Evolutionary conservation across 179 eudicot species (phyloP).

Genomic region (Dionaea muscipula): DNA sequence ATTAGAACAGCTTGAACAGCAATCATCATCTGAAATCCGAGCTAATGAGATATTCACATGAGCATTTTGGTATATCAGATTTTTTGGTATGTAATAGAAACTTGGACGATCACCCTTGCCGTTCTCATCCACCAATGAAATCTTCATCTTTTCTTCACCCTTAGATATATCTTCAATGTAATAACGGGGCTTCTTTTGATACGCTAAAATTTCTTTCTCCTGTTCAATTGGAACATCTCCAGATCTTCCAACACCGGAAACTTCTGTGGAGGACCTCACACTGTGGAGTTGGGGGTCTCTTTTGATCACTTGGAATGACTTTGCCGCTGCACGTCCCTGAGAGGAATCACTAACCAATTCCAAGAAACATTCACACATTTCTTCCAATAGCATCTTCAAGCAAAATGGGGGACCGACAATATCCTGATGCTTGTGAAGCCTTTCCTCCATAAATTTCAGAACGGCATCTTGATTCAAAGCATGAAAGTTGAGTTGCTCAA

Average conservation of each 20-base stretch:
- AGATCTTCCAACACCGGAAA: neutral
- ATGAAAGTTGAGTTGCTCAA: constrained; percentile 5
- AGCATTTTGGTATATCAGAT: constrained; percentile 66
- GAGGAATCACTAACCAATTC: constrained; percentile 13
- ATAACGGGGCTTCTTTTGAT: constrained; percentile 18
- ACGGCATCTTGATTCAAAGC: constrained; percentile 17
- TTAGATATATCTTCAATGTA: constrained; percentile 51
- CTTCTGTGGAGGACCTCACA: constrained; percentile 4
- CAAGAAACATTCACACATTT: constrained; percentile 19
- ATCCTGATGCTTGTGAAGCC: constrained; percentile 16
- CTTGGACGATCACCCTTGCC: constrained; percentile 42
- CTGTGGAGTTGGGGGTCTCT: constrained; percentile 6
- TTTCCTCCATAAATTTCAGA: constrained; percentile 26
- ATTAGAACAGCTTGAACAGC: constrained; percentile 55
- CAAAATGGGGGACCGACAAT: constrained; percentile 17
- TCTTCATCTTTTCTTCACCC: constrained; percentile 55
- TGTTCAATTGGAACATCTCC: constrained; percentile 11
- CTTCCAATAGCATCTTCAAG: constrained; percentile 21
- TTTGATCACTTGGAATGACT: constrained; percentile 10
- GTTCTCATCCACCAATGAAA: constrained; percentile 46
- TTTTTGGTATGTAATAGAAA: constrained; percentile 66
- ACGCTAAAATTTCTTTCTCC: constrained; percentile 11
- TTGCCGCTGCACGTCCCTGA: constrained; percentile 9
- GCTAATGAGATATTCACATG: constrained; percentile 65
- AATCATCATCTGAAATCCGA: constrained; percentile 61